Base-by-base conservation (phyloP, 768 basidiomycete species). In the Phanerodontia chrysosporium region DNA sequence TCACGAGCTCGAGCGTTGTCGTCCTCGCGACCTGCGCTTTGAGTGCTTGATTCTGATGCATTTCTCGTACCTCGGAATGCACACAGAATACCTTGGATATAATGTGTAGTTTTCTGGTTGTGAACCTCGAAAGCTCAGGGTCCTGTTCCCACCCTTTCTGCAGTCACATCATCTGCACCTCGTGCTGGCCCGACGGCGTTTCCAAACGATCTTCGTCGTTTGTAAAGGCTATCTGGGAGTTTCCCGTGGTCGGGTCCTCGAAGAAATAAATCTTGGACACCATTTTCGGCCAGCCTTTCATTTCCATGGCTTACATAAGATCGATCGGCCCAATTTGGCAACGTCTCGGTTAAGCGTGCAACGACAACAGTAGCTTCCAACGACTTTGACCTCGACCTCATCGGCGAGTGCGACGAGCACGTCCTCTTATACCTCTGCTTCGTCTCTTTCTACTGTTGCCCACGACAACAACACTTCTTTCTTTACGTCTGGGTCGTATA, bases 261-360 rank as follows among this genome's bases (percentile, higher is more conserved):
- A 27, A 27, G 48, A 49, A 49, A 49, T 29, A 49, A 3, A 14
- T 29, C 14, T 51, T n/a, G n/a, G 18, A 22, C 32, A 49, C 32
- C 48, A 28, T 45, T 45, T 29, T 7, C n/a, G 28, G 49, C n/a
- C 29, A n/a, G 29, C 13, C 12, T 16, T 51, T 32, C 28, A 51
- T 51, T 32, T 51, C 32, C 10, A 32, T 1, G n/a, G 58, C 55
- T 63, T 59, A 63, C 55, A 46, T 63, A 58, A 63, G 54, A 63
- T 63, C 62, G 62, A 63, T 63, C 28, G 52, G 44, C 61, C 44
- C 48, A 52, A 55, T 46, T 42, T 46, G 61, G 56, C 46, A 49
- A n/a, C 14, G 57, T 53, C 27, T 29, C 27, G 49, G 21, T 32
- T 22, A 28, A 45, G 49, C 18, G 45, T 45, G 32, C 27, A 28